A percentile compares a stretch with the other conserved stretches of the same genome.
Conservation (phyloP, 2,329 filamentous ascomycete species). For the Sporothrix dimorphospora region DNA sequence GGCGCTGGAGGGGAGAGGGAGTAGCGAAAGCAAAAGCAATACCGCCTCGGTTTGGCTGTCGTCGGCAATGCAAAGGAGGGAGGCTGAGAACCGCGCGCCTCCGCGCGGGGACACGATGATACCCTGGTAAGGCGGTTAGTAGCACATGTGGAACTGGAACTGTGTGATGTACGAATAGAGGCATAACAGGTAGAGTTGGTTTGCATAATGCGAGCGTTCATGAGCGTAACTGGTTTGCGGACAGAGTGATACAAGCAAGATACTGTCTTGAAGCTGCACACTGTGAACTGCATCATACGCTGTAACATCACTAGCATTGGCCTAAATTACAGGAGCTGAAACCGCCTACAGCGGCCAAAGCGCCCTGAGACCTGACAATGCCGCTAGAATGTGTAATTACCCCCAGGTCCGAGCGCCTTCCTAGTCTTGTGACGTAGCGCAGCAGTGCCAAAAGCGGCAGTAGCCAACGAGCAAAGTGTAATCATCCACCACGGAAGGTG, state of each 20-base stretch:
- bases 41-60: neutral
- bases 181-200: slow-evolving; percentile 8
- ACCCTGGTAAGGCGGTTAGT: slow-evolving; percentile 22
- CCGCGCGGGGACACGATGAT: slow-evolving; percentile 23
- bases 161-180: slow-evolving; percentile 24
- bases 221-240: neutral
- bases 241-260: too few relatives aligned
- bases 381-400: neutral
- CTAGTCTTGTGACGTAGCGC: slow-evolving; percentile 13
- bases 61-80: slow-evolving; percentile 11
- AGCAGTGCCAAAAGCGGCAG: neutral
- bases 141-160: slow-evolving; percentile 3
- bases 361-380: neutral
- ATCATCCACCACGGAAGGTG: neutral
- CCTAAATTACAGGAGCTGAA: neutral
- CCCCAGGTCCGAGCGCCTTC: neutral
- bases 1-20: neutral
- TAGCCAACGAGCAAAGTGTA: slow-evolving; percentile 13
- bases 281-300: neutral
- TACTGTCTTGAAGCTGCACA: neutral
- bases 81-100: neutral
- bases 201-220: slow-evolving; percentile 13
- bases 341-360: neutral
- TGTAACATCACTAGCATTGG: neutral
- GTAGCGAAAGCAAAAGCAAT: neutral